A percentile compares a stretch with the other conserved stretches of the same genome.
phyloP scores from a whole-genome alignment of 805 yeast genomes.

The Candida silvatica region DNA sequence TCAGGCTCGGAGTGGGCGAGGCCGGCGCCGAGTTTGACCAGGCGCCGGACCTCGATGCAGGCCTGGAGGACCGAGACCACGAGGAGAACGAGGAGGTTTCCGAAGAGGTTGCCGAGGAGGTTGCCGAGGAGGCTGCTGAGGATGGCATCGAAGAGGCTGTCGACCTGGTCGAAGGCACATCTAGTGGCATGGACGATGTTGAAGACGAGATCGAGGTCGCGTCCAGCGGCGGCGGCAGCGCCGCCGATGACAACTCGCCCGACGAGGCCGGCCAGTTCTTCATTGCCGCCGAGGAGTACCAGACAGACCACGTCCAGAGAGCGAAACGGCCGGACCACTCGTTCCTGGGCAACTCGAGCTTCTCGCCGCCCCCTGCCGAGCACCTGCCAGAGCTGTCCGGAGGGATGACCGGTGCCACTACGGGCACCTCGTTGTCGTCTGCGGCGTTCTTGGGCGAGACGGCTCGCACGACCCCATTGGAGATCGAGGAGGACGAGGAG shows the following conservation, averaged over 20 bases:
- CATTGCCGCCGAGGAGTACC: slow-evolving; percentile 31
- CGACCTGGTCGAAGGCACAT: background rate
- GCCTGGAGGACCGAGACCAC: slow-evolving; percentile 25
- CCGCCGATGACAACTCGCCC: slow-evolving; percentile 14
- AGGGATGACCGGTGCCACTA: too few relatives aligned
- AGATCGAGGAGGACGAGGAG: slow-evolving; percentile 8
- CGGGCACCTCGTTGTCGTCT: too few relatives aligned
- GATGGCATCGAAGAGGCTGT: slow-evolving; percentile 3
- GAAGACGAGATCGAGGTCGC: slow-evolving; percentile 13
- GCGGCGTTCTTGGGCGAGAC: slow-evolving; percentile 9
- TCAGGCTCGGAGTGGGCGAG: background rate
- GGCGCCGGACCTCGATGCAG: background rate
- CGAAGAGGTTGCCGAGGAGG: slow-evolving; percentile 21
- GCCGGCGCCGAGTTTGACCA: background rate
- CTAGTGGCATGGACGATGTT: background rate
- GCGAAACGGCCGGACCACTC: background rate
- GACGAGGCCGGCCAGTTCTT: slow-evolving; percentile 11
- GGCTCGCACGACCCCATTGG: slow-evolving; percentile 12
- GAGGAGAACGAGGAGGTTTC: slow-evolving; percentile 40
- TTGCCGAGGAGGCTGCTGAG: slow-evolving; percentile 6
- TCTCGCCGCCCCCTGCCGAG: too few relatives aligned
- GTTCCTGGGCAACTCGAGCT: background rate
- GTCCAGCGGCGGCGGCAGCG: slow-evolving; percentile 5
- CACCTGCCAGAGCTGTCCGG: too few relatives aligned
- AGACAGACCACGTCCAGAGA: slow-evolving; percentile 18